Conservation (phyloP, 31 red algal species). For the Pterothamnion heteromorphum region DNA sequence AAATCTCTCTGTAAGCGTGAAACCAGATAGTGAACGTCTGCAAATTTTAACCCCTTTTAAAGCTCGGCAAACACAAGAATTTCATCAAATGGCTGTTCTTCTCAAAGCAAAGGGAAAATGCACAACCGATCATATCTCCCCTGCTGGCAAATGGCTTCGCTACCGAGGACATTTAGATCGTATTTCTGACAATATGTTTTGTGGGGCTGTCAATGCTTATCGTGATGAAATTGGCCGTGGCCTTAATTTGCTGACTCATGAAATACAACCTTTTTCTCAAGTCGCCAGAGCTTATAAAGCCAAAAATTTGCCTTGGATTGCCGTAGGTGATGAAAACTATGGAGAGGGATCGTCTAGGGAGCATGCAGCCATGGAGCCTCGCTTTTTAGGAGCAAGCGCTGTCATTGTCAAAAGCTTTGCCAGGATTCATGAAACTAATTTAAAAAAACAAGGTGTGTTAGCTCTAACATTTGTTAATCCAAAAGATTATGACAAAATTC, state of each 20-base stretch:
- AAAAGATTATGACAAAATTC: constrained; percentile 94
- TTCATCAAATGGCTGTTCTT: constrained; percentile 78
- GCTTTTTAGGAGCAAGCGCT: constrained; percentile 91
- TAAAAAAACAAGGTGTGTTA: constrained; percentile 99
- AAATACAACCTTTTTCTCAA: constrained; percentile 79
- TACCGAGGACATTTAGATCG: constrained; percentile 98
- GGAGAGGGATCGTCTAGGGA: constrained; percentile 93
- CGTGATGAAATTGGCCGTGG: constrained; percentile 88
- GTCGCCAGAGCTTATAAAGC: constrained; percentile 95
- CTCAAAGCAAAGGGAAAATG: constrained; percentile 98
- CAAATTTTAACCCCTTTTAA: constrained; percentile 82
- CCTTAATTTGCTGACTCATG: constrained; percentile 70
- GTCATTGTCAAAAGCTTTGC: constrained; percentile 97
- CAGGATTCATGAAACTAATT: constrained; percentile 97
- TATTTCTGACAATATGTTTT: constrained; percentile 99
- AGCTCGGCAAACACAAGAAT: constrained; percentile 89
- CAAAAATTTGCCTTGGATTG: constrained; percentile 78
- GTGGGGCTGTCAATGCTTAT: constrained; percentile 95
- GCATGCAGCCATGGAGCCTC: constrained; percentile 87
- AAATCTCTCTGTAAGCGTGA: constrained; percentile 60
- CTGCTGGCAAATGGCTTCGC: constrained; percentile 98
- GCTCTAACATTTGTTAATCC: constrained; percentile 85
- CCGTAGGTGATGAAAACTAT: constrained; percentile 98
- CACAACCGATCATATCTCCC: constrained; percentile 98
- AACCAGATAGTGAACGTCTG: constrained; percentile 63